phyloP scores from a whole-genome alignment of 2,329 filamentous ascomycete genomes.

The Penicillium capsulatum region DNA sequence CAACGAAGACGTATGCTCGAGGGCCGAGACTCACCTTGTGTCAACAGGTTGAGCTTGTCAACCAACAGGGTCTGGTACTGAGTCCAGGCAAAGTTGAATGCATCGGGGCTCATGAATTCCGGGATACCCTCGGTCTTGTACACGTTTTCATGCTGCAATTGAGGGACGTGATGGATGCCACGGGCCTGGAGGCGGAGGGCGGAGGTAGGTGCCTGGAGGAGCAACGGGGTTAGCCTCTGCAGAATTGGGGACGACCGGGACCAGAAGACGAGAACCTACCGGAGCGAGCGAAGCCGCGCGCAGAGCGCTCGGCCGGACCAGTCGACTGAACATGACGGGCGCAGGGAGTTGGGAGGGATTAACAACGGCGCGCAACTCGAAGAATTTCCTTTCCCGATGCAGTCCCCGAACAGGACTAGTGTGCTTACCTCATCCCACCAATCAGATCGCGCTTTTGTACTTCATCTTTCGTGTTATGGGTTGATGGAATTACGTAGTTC shows the following conservation, averaged over 20 bases:
- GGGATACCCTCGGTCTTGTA: constrained; percentile 56
- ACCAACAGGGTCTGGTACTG: constrained; percentile 73
- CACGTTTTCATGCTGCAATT: constrained; percentile 45
- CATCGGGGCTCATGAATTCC: constrained; percentile 65
- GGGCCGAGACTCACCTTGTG: constrained; percentile 55
- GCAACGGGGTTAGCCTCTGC: constrained; percentile 19
- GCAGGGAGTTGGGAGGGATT: constrained; percentile 16
- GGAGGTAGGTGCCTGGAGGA: constrained; percentile 33
- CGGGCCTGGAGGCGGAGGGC: constrained; percentile 37
- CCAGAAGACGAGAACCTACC: constrained; percentile 25
- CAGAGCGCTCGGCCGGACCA: constrained; percentile 43
- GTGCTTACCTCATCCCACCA: constrained; percentile 22
- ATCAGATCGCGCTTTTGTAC: constrained; percentile 14
- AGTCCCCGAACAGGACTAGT: constrained; percentile 28
- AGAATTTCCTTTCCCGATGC: constrained; percentile 35
- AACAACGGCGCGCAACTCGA: constrained; percentile 25
- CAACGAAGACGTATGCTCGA: not conserved
- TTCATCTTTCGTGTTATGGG: constrained; percentile 3
- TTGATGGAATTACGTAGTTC: no score
- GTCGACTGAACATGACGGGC: constrained; percentile 41
- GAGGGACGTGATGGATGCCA: constrained; percentile 46
- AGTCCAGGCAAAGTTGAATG: constrained; percentile 73
- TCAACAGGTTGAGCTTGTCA: constrained; percentile 70
- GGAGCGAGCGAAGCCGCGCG: constrained; percentile 37
- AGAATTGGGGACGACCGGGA: not conserved